Base-by-base conservation (phyloP, 192 early-diverging fungal species). In the Anaeromyces robustus region DNA sequence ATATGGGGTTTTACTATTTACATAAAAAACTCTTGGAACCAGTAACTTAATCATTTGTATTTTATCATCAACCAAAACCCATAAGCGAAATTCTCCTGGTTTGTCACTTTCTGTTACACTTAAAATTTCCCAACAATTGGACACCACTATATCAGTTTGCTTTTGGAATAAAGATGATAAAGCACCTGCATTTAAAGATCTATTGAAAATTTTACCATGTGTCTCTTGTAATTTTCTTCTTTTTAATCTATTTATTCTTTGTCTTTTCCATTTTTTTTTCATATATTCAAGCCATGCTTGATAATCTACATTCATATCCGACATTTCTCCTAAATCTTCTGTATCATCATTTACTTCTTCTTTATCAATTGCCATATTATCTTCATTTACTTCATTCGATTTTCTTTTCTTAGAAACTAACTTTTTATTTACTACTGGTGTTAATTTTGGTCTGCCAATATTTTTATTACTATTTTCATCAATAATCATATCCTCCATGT, bases 81-180 rank as follows among this genome's bases (percentile, higher is more conserved):
- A 99, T 18, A 96, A 87, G n/a, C 86, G 87, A 79, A 96, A 96
- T 84, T 95, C 93, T 29, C 97, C 97, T 9, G 92, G 92, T 4
- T 82, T 89, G 43, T 96, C 94, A 12, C 94, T 95, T 68, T 92
- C 93, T 6, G 87, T 88, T 81, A 97, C 92, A 81, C 96, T 95
- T 29, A 99, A 77, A 18, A 99, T 88, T 80, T 97, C 91, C 96
- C 96, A 97, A 4, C 86, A 77, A 28, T 87, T 87, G 29, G 86
- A 87, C 28, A 92, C 81, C 30, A 97, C 87, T 26, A 89, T 88
- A 39, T 86, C 84, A 13, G 92, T 90, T 78, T 95, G 92, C 31
- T 87, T 87, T 78, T 88, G 84, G 84, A 98, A 94, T 85, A 93
- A 95, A 29, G 52, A 68, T n/a, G 52, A 68, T n/a, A 68, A 68